phyloP scores from a whole-genome alignment of 2,329 filamentous ascomycete genomes.

The Penicillium sumatraense region DNA sequence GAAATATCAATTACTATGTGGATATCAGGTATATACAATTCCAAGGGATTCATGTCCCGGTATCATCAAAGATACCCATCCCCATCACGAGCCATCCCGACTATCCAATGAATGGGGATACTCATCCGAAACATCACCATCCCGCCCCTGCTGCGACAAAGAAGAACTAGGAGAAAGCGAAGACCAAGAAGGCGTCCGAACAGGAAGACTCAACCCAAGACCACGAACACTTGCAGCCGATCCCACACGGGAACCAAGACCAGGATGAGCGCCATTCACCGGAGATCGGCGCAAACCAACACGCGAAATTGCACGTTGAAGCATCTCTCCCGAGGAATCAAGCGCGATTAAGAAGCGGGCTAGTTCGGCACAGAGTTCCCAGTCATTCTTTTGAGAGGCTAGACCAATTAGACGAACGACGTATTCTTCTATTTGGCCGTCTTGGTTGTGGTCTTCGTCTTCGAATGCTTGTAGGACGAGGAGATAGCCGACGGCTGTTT shows the following conservation, averaged over 20 bases:
- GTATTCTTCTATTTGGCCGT: slow-evolving; percentile 58
- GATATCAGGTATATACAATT: slow-evolving; percentile 4
- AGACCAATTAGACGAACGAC: slow-evolving; percentile 79
- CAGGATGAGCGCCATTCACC: slow-evolving; percentile 22
- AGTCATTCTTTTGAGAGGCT: slow-evolving; percentile 84
- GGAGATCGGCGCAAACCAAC: slow-evolving; percentile 36
- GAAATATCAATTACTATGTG: neutral
- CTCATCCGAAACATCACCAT: slow-evolving; percentile 23
- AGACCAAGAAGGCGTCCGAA: slow-evolving; percentile 38
- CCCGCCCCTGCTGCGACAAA: slow-evolving; percentile 23
- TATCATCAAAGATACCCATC: neutral
- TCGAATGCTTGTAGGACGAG: slow-evolving; percentile 85
- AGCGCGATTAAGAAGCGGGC: slow-evolving; percentile 93
- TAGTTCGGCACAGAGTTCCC: slow-evolving; percentile 94
- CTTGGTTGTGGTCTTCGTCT: slow-evolving; percentile 52
- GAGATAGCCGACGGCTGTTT: slow-evolving; percentile 96
- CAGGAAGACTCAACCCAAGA: slow-evolving; percentile 38
- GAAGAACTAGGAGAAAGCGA: slow-evolving; percentile 37
- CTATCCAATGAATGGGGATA: slow-evolving; percentile 17
- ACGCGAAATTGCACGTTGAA: slow-evolving; percentile 56
- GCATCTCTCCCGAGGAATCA: slow-evolving; percentile 80
- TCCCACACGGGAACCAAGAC: slow-evolving; percentile 20
- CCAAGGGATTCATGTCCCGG: too few relatives aligned
- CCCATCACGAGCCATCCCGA: slow-evolving; percentile 14
- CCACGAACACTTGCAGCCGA: slow-evolving; percentile 36